Base-by-base conservation (phyloP, 257 asterid genomes). In the Forsythia suspensa region DNA sequence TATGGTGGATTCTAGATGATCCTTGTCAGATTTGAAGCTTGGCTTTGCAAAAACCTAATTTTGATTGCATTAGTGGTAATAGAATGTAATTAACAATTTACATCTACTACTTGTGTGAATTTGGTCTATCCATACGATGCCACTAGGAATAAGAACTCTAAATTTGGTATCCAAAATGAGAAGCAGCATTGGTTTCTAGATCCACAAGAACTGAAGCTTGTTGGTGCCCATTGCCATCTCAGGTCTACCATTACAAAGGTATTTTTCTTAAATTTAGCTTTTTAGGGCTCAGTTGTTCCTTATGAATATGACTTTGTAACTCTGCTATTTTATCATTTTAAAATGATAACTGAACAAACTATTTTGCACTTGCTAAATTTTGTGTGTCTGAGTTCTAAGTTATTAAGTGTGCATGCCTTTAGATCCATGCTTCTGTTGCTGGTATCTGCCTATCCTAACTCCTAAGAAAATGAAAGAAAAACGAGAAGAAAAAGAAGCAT, bases 81-180 rank as follows among this genome's bases (percentile, higher is more conserved):
- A 24, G 73, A 38, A 39, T 72, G 72, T 52, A 39, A 20, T 34
- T 29, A 36, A 15, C 34, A 34, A 67, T 66, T 77, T 8, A 61
- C 66, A 10, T 63, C 15, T 41, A 38, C 46, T 80, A 34, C 70
- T 20, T 85, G 57, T 48, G 55, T 76, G 51, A 67, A 71, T 67
- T 82, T 93, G 99, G 99, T 95, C 68, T 98, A 95, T 87, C 97
- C 98, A 42, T 93, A 95, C 71, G 98, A 93, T 89, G 97, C 99
- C 70, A 93, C 99, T 3, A 18, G 99, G 51, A 95, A 95, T 85
- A 95, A 95, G 80, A 93, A 90, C 88, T 93, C 98, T 66, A 95
- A 95, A 78, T 95, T 95, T 72, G 99, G 98, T 20, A 95, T 95
- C 82, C 90, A 97, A 88, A 95, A 95, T 51, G 99, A 93, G 89